Evolutionary conservation across 1,139 yeast genomes (phyloP).

Genomic region (Scheffersomyces illinoinensis): DNA sequence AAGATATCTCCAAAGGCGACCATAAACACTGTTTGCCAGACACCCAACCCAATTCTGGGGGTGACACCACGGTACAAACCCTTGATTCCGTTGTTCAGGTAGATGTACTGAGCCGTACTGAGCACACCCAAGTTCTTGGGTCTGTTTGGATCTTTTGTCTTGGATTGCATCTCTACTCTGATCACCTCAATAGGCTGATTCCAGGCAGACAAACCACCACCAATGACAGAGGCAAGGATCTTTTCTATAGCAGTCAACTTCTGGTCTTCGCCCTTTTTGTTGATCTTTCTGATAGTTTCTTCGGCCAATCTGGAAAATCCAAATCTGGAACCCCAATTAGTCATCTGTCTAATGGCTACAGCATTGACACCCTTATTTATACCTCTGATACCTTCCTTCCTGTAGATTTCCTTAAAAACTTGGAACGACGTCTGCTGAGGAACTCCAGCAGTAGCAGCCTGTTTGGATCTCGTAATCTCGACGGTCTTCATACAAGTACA

Average conservation of each 20-base stretch:
- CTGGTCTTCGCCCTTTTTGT: conserved; percentile 62
- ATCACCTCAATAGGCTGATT: conserved; percentile 98
- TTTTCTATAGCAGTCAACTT: conserved; percentile 76
- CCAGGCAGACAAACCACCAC: conserved; percentile 99
- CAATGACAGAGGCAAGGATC: conserved; percentile 82
- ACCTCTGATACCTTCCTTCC: conserved; percentile 86
- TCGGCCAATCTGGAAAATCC: conserved; percentile 93
- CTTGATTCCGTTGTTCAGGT: conserved; percentile 75
- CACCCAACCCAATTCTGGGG: conserved; percentile 93
- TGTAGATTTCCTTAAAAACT: conserved; percentile 82
- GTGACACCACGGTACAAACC: conserved; percentile 96
- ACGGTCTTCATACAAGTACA: conserved; percentile 98
- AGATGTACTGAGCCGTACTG: conserved; percentile 82
- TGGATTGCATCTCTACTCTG: conserved; percentile 97
- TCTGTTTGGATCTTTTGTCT: conserved; percentile 89
- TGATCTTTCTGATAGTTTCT: conserved; percentile 66
- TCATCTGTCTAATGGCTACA: conserved; percentile 98
- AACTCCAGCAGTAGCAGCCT: conserved; percentile 63
- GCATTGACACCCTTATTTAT: conserved; percentile 98
- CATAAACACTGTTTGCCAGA: conserved; percentile 99
- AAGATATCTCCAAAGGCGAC: conserved; percentile 96
- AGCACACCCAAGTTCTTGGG: conserved; percentile 85
- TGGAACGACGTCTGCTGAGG: conserved; percentile 75
- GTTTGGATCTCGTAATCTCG: conserved; percentile 89
- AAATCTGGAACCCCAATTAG: conserved; percentile 98